Base-by-base conservation (phyloP, 108 stramenopile species). In the Cyclotella kingstonii region DNA sequence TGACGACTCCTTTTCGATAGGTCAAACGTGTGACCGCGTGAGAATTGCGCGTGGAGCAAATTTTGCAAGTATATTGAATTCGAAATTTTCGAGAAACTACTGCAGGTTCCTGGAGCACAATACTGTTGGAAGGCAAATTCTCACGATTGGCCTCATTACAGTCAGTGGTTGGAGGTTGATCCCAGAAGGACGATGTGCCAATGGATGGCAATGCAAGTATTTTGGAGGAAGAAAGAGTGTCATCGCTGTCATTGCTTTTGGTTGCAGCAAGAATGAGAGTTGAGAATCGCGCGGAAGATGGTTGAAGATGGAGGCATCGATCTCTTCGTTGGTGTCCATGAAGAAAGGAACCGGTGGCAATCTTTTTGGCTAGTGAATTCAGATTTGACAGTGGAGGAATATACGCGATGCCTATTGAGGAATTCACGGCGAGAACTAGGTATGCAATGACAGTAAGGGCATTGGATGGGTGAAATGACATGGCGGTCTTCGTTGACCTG, bases 1-100 rank as follows among this genome's bases (percentile, higher is more conserved):
- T 86, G 17, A 91, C 90, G 12, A 88, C 76, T 4, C 90, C 90
- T 15, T 83, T 68, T 9, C 73, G 68, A 45, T 91, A 91, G 8
- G 86, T 86, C 54, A 49, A 22, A 0, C 76, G 70, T 5, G 69
- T 45, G n/a, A 58, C 40, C 6, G 61, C 64, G 46, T 82, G 64
- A 0, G 66, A 48, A 62, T 91, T 91, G 26, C 86, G 79, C 6
- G 74, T 76, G 4, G 78, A 71, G 47, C 90, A 91, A 7, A 83
- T 45, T 26, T 87, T 84, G 73, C 90, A 91, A 3, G 90, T 91
- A 60, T 87, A 91, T 58, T 86, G 86, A n/a, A 91, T 48, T 40
- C 81, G 56, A 38, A 91, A 87, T 60, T 91, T 87, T 14, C 39
- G 48, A 8, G 68, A 65, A 21, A 70, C 69, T 15, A 70, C 50